A percentile compares a stretch with the other conserved stretches of the same genome.
Evolutionary conservation across 2,329 filamentous ascomycete genomes (phyloP).

Genomic region (Claviceps lovelessii): DNA sequence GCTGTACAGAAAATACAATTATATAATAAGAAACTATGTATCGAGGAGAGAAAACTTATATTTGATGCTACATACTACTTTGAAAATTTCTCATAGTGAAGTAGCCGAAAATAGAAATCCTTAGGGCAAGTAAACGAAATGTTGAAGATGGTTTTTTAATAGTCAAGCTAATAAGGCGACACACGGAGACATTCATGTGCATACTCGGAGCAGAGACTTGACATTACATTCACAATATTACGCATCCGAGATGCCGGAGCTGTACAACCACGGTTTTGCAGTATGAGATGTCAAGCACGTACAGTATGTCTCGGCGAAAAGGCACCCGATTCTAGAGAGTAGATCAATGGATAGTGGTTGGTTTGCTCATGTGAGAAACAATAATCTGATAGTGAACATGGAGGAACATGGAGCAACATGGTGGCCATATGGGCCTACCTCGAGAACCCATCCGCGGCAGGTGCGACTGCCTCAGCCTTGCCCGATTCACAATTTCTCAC

Average conservation of each 20-base stretch:
- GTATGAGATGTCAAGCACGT: neutral
- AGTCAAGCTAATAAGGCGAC: neutral
- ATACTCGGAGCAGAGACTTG: neutral
- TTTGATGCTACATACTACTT: no score
- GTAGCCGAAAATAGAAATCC: no score
- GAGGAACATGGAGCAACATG: neutral
- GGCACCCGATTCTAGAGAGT: neutral
- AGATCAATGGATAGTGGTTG: neutral
- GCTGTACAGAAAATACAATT: no score
- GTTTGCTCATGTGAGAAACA: neutral
- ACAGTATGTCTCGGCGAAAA: neutral
- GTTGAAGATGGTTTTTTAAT: no score
- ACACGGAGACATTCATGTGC: neutral
- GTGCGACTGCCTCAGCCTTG: slow-evolving; percentile 3
- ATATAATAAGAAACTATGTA: no score
- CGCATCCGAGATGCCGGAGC: neutral
- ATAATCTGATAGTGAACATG: neutral
- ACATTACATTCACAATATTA: neutral
- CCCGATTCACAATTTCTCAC: slow-evolving; percentile 2
- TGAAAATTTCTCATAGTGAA: no score
- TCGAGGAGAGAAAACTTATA: no score
- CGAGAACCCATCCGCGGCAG: neutral
- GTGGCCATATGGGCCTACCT: neutral
- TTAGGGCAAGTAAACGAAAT: no score
- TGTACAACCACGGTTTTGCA: neutral